Evolutionary conservation across 306 rosid genomes (phyloP).

Genomic region (Vigna nakashimae): DNA sequence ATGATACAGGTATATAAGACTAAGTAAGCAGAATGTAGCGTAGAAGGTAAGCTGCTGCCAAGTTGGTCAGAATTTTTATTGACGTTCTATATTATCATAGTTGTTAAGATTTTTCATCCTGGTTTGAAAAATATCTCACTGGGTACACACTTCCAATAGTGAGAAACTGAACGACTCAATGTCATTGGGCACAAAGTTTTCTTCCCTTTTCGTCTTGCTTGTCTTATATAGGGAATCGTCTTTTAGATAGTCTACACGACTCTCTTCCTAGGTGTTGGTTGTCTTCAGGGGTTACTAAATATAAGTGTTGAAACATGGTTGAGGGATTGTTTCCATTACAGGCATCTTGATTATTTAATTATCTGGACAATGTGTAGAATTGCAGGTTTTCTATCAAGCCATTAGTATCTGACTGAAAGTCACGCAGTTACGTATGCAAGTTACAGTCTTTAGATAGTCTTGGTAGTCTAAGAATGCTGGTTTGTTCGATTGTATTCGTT

Average conservation of each 20-base stretch:
- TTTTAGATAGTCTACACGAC: slow-evolving; percentile 20
- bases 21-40: slow-evolving; percentile 13
- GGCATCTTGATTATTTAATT: slow-evolving; percentile 9
- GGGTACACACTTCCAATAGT: neutral
- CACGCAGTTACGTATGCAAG: slow-evolving; percentile 14
- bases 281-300: neutral
- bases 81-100: neutral
- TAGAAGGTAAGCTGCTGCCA: slow-evolving; percentile 16
- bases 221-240: neutral
- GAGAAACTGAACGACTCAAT: slow-evolving; percentile 27
- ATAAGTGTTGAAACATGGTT: slow-evolving; percentile 21
- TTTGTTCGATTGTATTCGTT: neutral
- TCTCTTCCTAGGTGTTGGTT: slow-evolving; percentile 9
- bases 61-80: slow-evolving; percentile 27
- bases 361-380: slow-evolving; percentile 8
- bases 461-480: neutral
- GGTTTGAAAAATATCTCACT: neutral
- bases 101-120: slow-evolving; percentile 20
- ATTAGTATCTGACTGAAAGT: slow-evolving; percentile 28
- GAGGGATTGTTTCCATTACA: neutral
- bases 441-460: slow-evolving; percentile 14
- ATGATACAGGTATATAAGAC: slow-evolving; percentile 13
- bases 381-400: slow-evolving; percentile 10
- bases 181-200: neutral
- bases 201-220: slow-evolving; percentile 23